Base-by-base conservation (phyloP, 1,139 yeast genomes). In the Taiozyma sp. region DNA sequence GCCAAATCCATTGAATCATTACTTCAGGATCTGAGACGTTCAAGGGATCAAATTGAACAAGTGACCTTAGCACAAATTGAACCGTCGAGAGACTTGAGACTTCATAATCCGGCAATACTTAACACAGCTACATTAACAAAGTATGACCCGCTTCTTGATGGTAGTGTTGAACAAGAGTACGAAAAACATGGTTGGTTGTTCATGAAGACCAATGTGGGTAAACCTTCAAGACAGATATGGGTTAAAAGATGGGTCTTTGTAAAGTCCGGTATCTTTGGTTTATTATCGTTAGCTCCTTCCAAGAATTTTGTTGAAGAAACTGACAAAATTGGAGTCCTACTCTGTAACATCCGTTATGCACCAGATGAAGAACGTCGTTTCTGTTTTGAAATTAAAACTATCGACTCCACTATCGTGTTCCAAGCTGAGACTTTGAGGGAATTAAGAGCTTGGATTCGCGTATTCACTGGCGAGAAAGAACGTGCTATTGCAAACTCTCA, bases 111-210 rank as follows among this genome's bases (percentile, higher is more conserved):
- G 0, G 70, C 80, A 0, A 57, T 67, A 19, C 73, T 84, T 22
- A 80, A 76, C 55, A 65, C 71, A 7, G 64, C 68, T 8, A 65
- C 71, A 8, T 64, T 80, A 47, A 62, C 59, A 9, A 44, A 39
- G 30, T 63, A 57, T 23, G 63, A 55, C 8, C 44, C 56, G 2
- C 54, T 54, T 7, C 39, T 49, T 16, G 55, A 56, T 48, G 57
- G 51, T 6, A 47, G 48, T 3, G 24, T 34, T 32, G 48, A 46
- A 12, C 53, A 54, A 8, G 50, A 54, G 5, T 55, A 48, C 44
- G 96, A 88, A 63, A 90, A 88, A 59, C 92, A 87, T 62, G 98
- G 97, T 1, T 91, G 96, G 86, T 72, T 92, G 43, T 84, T 80
- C 62, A 81, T 92, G 81, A 89, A 88, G 62, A 83, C 96, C 0